Conservation (phyloP, 2,329 filamentous ascomycete species). For the Exophiala oligosperma region DNA sequence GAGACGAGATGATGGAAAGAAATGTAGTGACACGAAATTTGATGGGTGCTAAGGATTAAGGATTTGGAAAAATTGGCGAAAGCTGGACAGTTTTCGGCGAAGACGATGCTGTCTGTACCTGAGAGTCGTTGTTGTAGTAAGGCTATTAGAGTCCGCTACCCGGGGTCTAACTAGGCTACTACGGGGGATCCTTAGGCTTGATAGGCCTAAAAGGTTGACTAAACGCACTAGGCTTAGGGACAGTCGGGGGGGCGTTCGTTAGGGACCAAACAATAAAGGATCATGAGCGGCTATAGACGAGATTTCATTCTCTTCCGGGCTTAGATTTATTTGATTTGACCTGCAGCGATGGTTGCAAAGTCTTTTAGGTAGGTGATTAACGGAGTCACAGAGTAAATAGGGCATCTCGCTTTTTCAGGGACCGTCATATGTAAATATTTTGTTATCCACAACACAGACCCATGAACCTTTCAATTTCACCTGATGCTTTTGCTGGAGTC, state of each 20-base stretch:
- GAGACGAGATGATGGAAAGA: slow-evolving; percentile 32
- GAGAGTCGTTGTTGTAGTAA: background rate
- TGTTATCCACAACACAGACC: no score
- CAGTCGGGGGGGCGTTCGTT: no score
- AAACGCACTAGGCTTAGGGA: no score
- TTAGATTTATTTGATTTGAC: background rate
- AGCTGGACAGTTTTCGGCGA: slow-evolving; percentile 6
- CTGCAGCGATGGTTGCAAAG: no score
- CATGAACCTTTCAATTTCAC: background rate
- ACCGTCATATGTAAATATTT: no score
- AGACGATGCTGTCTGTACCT: background rate
- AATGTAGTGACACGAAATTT: slow-evolving; percentile 16
- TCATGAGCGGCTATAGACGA: background rate
- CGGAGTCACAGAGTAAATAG: no score
- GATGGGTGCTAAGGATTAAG: slow-evolving; percentile 1
- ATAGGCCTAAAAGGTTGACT: no score
- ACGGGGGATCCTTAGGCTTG: no score
- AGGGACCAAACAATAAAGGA: background rate
- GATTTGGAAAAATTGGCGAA: slow-evolving; percentile 1
- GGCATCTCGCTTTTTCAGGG: no score
- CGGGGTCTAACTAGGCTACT: no score
- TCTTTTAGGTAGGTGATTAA: no score
- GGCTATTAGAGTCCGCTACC: no score
- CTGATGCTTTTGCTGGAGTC: background rate
- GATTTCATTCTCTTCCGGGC: background rate